Base-by-base conservation (phyloP, 257 asterid species). In the Cynanchum wilfordii region DNA sequence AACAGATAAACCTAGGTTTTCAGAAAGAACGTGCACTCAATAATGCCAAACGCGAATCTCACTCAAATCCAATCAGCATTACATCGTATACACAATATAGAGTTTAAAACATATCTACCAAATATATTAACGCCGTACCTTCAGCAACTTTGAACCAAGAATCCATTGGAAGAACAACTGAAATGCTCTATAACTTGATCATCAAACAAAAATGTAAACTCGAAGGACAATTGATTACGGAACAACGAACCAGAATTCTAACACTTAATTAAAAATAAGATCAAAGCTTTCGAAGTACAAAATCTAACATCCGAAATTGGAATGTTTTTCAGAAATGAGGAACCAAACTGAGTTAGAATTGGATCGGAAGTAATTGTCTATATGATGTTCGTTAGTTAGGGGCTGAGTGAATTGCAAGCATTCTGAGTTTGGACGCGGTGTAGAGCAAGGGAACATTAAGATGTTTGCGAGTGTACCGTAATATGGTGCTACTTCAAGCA, bases 121-220 rank as follows among this genome's bases (percentile, higher is more conserved):
- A 63, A 19, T 15, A 40, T 6, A 17, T 22, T 3, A 29, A 30
- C 60, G 42, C 25, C 81, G 68, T 73, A 94, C 99, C 99, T 94
- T 94, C 97, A 73, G 99, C 99, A 38, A 97, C 97, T 88, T 88
- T 91, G 79, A 94, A 89, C 99, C 97, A 94, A 69, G 94, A 68
- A 71, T 78, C 69, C 85, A 81, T 81, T 68, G 76, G 3, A 60
- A 62, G 56, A 78, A 78, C 57, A 81, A 64, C 64, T 75, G 70
- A 62, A 68, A 19, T 27, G 73, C 69, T 71, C 76, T 74, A 79
- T 22, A 49, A 47, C 69, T 70, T 55, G 72, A 70, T 70, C 78
- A 79, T 66, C 63, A 74, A 33, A 52, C 25, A 45, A 54, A 72
- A 72, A 27, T 54, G 29, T 15, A 33, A 70, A 24, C 13, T 33